A percentile compares a stretch with the other conserved stretches of the same genome.
Evolutionary conservation across 352 stramenopile genomes (phyloP).

Genomic region (Phytophthora syringae): DNA sequence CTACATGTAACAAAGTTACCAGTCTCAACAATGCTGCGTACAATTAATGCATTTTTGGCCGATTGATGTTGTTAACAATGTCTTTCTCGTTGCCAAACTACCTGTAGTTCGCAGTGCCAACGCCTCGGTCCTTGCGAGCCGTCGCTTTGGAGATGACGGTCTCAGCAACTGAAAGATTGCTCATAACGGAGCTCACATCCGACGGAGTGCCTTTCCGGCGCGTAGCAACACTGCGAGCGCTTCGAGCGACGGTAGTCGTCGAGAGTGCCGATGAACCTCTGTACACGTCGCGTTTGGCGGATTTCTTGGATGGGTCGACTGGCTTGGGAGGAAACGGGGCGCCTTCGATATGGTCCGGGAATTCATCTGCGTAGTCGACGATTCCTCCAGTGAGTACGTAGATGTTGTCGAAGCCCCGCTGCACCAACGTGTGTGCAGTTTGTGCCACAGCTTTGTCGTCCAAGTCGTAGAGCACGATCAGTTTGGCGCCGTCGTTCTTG

Average conservation of each 20-base stretch:
- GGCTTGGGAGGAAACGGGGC: slow-evolving; percentile 60
- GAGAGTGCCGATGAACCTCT: slow-evolving; percentile 41
- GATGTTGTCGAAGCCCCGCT: slow-evolving; percentile 87
- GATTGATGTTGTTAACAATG: too few relatives aligned
- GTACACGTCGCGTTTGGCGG: slow-evolving; percentile 58
- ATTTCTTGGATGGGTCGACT: slow-evolving; percentile 61
- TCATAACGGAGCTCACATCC: slow-evolving; percentile 70
- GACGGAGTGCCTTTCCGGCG: slow-evolving; percentile 56
- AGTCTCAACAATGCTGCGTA: too few relatives aligned
- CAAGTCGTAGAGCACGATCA: slow-evolving; percentile 83
- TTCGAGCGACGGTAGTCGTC: slow-evolving; percentile 49
- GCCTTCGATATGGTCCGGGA: slow-evolving; percentile 72
- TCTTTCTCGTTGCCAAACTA: too few relatives aligned
- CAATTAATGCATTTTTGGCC: too few relatives aligned
- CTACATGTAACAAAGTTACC: too few relatives aligned
- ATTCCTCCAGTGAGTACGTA: slow-evolving; percentile 79
- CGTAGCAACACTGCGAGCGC: slow-evolving; percentile 59
- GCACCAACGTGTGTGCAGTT: slow-evolving; percentile 73
- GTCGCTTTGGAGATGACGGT: slow-evolving; percentile 80
- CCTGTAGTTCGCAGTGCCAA: slow-evolving; percentile 53
- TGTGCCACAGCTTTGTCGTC: slow-evolving; percentile 70
- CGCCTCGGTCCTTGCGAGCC: slow-evolving; percentile 61
- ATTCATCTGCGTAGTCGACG: slow-evolving; percentile 68
- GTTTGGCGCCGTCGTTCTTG: slow-evolving; percentile 79
- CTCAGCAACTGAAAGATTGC: slow-evolving; percentile 67